Evolutionary conservation across 306 rosid genomes (phyloP).

Genomic region (Fragaria vesca): DNA sequence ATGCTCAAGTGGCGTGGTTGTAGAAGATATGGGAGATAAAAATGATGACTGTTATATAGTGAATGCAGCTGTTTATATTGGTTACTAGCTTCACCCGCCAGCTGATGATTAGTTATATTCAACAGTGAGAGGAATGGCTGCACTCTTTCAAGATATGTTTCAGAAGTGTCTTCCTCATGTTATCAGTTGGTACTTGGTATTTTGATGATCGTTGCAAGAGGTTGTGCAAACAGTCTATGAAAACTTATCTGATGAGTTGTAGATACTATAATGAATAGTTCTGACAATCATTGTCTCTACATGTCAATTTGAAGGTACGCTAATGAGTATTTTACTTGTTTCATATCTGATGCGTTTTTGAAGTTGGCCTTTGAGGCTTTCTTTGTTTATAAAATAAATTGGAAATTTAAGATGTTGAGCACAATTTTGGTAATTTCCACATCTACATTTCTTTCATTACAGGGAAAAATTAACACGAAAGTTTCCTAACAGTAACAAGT

Average conservation of each 20-base stretch:
- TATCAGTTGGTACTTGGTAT: neutral
- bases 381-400: neutral
- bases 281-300: neutral
- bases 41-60: slow-evolving; percentile 92
- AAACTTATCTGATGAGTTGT: neutral
- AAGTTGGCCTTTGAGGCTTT: neutral
- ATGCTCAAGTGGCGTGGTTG: slow-evolving; percentile 93
- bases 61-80: slow-evolving; percentile 94
- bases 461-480: neutral
- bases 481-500: neutral
- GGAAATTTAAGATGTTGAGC: neutral
- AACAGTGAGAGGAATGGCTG: neutral
- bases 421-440: slow-evolving; percentile 20
- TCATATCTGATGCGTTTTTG: neutral
- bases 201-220: neutral
- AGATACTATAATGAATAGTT: neutral
- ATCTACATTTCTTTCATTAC: slow-evolving; percentile 19
- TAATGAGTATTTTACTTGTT: neutral
- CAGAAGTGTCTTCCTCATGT: neutral
- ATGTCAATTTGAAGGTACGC: neutral
- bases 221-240: neutral
- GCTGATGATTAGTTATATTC: neutral
- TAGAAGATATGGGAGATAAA: slow-evolving; percentile 98
- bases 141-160: neutral
- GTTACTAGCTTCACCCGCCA: slow-evolving; percentile 45